These are phyloP conservation scores for Glycine soja DNA, from an alignment of 306 rosid genomes.

Conservation along the genomic window DNA sequence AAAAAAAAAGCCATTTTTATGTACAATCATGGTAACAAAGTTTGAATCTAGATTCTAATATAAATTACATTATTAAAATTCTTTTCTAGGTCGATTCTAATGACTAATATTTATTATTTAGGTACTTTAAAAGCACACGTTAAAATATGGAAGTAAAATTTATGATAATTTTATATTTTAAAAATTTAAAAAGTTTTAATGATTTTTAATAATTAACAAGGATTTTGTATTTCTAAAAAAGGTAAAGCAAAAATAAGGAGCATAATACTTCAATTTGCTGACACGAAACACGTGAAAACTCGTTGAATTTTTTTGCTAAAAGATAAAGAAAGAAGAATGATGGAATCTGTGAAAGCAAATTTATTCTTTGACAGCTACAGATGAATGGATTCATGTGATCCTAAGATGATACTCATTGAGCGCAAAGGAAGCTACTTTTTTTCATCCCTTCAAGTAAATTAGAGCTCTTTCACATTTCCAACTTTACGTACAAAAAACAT, in stretches of 20 bases:
- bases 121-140: too few species aligned
- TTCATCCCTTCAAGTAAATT: not conserved
- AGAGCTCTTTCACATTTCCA: slow-evolving; percentile 4
- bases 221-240: not conserved
- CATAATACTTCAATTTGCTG: not conserved
- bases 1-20: too few species aligned
- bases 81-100: too few species aligned
- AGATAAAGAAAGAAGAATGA: not conserved
- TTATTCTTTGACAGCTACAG: slow-evolving; percentile 9
- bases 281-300: not conserved
- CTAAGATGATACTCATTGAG: slow-evolving; percentile 11
- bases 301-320: not conserved
- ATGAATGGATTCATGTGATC: slow-evolving; percentile 7
- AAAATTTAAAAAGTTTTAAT: too few species aligned
- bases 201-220: too few species aligned
- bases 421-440: not conserved
- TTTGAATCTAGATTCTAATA: too few species aligned
- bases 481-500: not conserved
- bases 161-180: too few species aligned
- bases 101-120: too few species aligned
- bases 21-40: too few species aligned
- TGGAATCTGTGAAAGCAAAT: slow-evolving; percentile 5
- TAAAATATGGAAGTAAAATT: too few species aligned
- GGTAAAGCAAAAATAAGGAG: not conserved
- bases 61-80: too few species aligned